Base-by-base conservation (phyloP, 257 asterid genomes). In the Osmanthus fragrans region DNA sequence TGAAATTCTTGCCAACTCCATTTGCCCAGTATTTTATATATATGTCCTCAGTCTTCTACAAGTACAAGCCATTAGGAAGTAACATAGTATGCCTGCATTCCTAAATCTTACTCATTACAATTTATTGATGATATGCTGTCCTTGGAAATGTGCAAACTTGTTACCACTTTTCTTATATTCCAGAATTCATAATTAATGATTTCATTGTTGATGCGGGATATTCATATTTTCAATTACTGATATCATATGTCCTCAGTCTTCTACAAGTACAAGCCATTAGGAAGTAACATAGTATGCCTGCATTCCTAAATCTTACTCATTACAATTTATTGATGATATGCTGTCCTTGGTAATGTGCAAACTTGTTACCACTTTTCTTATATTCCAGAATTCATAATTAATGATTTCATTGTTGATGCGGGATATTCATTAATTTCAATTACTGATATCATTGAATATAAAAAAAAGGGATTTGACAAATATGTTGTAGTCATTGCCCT, bases 1-100 rank as follows among this genome's bases (percentile, higher is more conserved):
- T 74, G 84, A 19, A 19, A 19, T 0, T 83, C 71, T 71, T 65
- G 56, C n/a, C 12, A n/a, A 58, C 66, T n/a, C 15, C 66, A 4
- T 11, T 9, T 18, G 23, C 27, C 42, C 15, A 4, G 39, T 5
- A n/a, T 49, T 40, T 39, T 30, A 40, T 66, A 11, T 65, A 6
- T 7, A 33, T 77, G 11, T 7, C 30, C 2, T 21, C 13, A 11
- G 19, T 69, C 47, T 51, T 16, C 11, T 49, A 40, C 30, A 21
- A n/a, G n/a, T 13, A 4, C 67, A 12, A 13, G 33, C 21, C 27
- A 10, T 45, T 4, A 3, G 27, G 23, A 29, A 63, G 42, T 10
- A 30, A 58, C 4, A n/a, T 8, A 23, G 21, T 58, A 21, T 21
- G 32, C 29, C 27, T 58, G 66, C 66, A 58, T 58, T 23, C 15